Conservation (phyloP, 2,329 filamentous ascomycete genomes). For the Nigrospora sphaerica region DNA sequence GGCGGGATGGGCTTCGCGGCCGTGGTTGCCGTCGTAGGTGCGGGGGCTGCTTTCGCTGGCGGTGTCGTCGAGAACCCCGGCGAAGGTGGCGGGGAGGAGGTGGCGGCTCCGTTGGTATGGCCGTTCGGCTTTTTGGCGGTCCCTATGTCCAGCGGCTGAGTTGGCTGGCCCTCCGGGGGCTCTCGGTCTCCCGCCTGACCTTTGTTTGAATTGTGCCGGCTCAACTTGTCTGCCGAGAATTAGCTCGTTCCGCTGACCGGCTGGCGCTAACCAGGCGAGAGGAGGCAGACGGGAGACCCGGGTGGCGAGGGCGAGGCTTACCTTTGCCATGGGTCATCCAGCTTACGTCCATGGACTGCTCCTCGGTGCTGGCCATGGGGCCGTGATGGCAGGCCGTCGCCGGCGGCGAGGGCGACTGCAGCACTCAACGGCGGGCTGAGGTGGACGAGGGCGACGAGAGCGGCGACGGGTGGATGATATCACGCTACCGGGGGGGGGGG, state of each 20-base stretch:
- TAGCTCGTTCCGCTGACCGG: neutral
- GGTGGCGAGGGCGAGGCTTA: slow-evolving; percentile 29
- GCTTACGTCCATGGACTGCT: slow-evolving; percentile 79
- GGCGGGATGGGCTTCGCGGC: slow-evolving; percentile 20
- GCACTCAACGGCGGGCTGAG: neutral
- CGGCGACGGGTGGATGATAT: neutral
- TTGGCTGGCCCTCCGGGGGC: slow-evolving; percentile 1
- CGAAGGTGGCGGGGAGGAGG: slow-evolving; percentile 9
- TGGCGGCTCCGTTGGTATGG: slow-evolving; percentile 7
- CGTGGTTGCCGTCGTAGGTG: slow-evolving; percentile 4
- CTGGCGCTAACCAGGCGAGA: slow-evolving; percentile 3
- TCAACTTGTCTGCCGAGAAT: neutral
- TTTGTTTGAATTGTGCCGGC: neutral
- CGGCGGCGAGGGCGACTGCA: no score
- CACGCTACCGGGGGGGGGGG: slow-evolving; percentile 1
- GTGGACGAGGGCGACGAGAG: neutral
- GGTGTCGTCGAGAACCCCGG: slow-evolving; percentile 4
- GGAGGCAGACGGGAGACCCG: neutral
- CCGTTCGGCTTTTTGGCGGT: slow-evolving; percentile 16
- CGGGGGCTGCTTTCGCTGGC: slow-evolving; percentile 5
- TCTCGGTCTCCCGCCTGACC: slow-evolving; percentile 4
- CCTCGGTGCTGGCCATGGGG: slow-evolving; percentile 45
- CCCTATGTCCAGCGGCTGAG: slow-evolving; percentile 9
- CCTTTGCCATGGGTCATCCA: slow-evolving; percentile 87
- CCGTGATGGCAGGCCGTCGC: neutral